phyloP scores from a whole-genome alignment of 2,329 filamentous ascomycete genomes.

The Penicillium fuscoglaucum region DNA sequence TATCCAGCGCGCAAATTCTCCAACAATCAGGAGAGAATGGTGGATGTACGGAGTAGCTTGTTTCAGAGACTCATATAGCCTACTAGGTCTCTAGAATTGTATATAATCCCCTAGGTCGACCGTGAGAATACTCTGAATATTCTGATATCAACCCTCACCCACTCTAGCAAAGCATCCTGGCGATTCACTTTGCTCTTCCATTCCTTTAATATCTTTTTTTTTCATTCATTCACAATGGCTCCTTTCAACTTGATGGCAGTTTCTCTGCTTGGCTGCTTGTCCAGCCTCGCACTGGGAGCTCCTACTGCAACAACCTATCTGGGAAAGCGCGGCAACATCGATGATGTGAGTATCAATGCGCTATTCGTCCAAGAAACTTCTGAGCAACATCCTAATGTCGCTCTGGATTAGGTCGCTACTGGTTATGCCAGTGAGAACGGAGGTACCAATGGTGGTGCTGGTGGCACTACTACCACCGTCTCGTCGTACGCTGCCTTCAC shows the following conservation, averaged over 20 bases:
- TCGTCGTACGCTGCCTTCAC: slow-evolving; percentile 53
- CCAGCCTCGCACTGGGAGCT: slow-evolving; percentile 27
- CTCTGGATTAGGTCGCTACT: slow-evolving; percentile 25
- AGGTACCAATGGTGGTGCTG: slow-evolving; percentile 57
- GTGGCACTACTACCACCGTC: slow-evolving; percentile 58
- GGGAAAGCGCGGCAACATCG: slow-evolving; percentile 29
- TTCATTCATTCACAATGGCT: slow-evolving; percentile 16
- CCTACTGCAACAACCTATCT: slow-evolving; percentile 26
- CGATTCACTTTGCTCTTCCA: slow-evolving; percentile 1
- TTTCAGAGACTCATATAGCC: neutral
- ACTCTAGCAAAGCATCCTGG: neutral
- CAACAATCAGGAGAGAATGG: neutral
- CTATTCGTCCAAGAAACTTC: neutral
- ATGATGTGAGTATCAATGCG: slow-evolving; percentile 24
- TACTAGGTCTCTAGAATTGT: neutral
- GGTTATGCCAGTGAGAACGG: slow-evolving; percentile 53
- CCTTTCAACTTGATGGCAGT: slow-evolving; percentile 29
- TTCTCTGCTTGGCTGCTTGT: slow-evolving; percentile 25
- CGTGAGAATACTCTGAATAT: neutral
- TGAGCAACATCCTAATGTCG: neutral
- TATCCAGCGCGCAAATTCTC: slow-evolving; percentile 5
- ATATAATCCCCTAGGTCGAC: slow-evolving; percentile 6
- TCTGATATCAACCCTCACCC: neutral
- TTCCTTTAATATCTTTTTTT: neutral
- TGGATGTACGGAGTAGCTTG: neutral